Conservation (phyloP, 1,284 basidiomycete genomes). For the Ganoderma lucidum region DNA sequence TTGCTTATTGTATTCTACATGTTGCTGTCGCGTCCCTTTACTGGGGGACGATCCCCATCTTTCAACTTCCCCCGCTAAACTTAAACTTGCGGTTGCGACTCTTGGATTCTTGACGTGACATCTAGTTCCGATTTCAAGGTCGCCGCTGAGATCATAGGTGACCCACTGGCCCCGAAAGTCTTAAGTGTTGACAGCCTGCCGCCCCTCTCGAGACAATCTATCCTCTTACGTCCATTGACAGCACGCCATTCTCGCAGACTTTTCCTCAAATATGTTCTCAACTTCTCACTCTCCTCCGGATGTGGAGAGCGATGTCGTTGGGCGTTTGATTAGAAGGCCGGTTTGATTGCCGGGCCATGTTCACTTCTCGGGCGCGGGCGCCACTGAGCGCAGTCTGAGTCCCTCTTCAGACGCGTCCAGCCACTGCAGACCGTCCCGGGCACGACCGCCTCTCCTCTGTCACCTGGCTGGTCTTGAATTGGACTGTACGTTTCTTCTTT, state of each 20-base stretch:
- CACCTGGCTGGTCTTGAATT: neutral
- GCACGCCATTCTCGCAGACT: neutral
- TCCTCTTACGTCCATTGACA: neutral
- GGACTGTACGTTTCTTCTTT: neutral
- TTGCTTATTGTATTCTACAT: slow-evolving; percentile 1
- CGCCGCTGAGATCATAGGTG: too few relatives aligned
- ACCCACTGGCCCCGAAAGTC: too few relatives aligned
- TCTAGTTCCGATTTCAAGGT: too few relatives aligned
- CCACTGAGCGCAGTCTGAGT: neutral
- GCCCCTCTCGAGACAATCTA: too few relatives aligned
- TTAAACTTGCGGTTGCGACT: neutral
- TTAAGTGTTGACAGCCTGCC: too few relatives aligned
- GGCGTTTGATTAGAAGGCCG: slow-evolving; percentile 17
- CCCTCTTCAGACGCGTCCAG: neutral
- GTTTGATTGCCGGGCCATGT: slow-evolving; percentile 30
- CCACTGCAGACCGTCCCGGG: neutral
- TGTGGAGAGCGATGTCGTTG: neutral
- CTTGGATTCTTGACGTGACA: too few relatives aligned
- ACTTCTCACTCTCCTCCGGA: neutral
- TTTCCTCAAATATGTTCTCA: neutral
- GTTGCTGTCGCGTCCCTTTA: neutral
- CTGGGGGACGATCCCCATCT: neutral
- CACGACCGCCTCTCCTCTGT: neutral
- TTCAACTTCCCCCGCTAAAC: neutral
- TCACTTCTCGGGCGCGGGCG: neutral